These are phyloP conservation scores for Pseudocercospora macadamiae DNA, from an alignment of 2,329 filamentous ascomycete species.

Conservation along the genomic window DNA sequence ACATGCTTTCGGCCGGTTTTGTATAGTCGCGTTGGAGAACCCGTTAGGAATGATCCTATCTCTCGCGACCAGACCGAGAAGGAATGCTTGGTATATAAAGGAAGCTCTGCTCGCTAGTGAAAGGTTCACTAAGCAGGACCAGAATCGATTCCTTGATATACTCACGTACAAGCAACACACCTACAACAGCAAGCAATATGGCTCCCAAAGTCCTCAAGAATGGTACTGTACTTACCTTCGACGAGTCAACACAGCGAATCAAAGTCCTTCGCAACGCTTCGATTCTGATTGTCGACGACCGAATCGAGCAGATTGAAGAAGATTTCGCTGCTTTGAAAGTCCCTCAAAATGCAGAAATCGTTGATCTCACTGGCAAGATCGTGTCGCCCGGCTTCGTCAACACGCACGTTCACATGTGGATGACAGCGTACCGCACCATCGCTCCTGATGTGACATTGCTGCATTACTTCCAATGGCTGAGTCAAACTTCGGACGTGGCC, in stretches of 20 bases:
- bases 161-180: not conserved
- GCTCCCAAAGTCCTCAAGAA: slow-evolving; percentile 36
- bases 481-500: slow-evolving; percentile 36
- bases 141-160: no score
- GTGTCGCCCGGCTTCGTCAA: slow-evolving; percentile 60
- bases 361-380: slow-evolving; percentile 58
- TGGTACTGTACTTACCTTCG: slow-evolving; percentile 49
- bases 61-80: no score
- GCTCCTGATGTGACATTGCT: slow-evolving; percentile 55
- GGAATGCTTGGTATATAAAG: no score
- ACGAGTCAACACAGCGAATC: slow-evolving; percentile 39
- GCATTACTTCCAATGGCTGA: slow-evolving; percentile 52
- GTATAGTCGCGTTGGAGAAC: no score
- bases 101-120: no score
- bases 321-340: slow-evolving; percentile 25
- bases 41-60: no score
- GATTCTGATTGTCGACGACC: slow-evolving; percentile 45
- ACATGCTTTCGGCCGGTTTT: no score
- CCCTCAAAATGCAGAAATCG: slow-evolving; percentile 41
- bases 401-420: slow-evolving; percentile 59
- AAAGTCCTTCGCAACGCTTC: slow-evolving; percentile 47
- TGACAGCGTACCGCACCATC: slow-evolving; percentile 59
- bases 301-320: slow-evolving; percentile 41
- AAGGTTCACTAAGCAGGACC: no score
- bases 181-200: no score